Evolutionary conservation across 768 basidiomycete species (phyloP).

Genomic region (Russula griseocarnosa): DNA sequence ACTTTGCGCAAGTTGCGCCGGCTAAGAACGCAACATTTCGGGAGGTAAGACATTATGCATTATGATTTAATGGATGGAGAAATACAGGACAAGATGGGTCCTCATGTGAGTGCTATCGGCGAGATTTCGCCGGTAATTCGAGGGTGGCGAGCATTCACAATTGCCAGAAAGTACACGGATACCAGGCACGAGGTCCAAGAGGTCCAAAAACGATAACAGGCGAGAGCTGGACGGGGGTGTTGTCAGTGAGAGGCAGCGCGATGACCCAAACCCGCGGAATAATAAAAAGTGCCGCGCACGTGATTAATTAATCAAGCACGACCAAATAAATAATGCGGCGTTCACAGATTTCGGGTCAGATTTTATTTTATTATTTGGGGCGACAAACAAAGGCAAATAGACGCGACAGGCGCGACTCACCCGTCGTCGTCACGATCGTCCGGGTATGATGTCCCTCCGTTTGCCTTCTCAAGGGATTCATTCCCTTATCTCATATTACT

Average conservation of each 20-base stretch:
- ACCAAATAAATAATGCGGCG: background rate
- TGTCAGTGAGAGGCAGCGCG: background rate
- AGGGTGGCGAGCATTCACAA: background rate
- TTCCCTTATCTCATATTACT: conserved; percentile 45
- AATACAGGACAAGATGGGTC: background rate
- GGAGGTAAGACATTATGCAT: background rate
- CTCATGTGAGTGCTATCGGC: conserved; percentile 3
- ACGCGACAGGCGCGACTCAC: conserved; percentile 3
- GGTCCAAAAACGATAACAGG: background rate
- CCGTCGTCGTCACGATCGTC: conserved; percentile 6
- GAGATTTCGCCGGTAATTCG: conserved; percentile 11
- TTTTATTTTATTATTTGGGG: background rate
- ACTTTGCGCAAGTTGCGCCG: conserved; percentile 7
- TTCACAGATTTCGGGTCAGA: too few relatives aligned
- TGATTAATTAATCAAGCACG: conserved; percentile 2
- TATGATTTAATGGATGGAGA: conserved; percentile 5
- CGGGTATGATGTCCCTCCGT: conserved; percentile 46
- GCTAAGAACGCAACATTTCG: background rate
- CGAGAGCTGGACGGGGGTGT: background rate
- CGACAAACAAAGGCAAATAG: conserved; percentile 5
- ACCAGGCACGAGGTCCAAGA: background rate
- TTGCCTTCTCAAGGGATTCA: conserved; percentile 34
- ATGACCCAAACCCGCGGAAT: conserved; percentile 12
- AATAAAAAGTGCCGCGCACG: conserved; percentile 2
- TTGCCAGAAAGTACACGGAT: background rate